These are phyloP conservation scores for Scedosporium aurantiacum DNA, from an alignment of 2,329 filamentous ascomycete species.

Conservation along the genomic window DNA sequence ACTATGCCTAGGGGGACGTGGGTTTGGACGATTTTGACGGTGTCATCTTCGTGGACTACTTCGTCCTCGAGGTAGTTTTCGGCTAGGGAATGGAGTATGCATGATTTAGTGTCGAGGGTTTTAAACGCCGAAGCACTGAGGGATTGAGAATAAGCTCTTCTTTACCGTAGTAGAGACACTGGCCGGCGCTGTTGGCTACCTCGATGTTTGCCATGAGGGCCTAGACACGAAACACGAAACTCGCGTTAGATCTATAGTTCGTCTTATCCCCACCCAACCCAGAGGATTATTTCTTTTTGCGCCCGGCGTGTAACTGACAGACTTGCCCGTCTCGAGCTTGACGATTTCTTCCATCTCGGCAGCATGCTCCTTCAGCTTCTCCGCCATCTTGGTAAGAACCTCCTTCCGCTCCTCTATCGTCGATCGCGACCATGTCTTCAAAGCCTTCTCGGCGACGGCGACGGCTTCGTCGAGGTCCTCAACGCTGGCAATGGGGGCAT, in stretches of 20 bases:
- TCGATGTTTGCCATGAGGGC: neutral
- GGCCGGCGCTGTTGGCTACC: neutral
- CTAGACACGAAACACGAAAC: neutral
- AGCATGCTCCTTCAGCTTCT: slow-evolving; percentile 26
- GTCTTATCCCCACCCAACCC: neutral
- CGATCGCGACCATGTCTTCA: slow-evolving; percentile 18
- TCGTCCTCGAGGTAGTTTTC: slow-evolving; percentile 10
- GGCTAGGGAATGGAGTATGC: neutral
- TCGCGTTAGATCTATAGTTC: neutral
- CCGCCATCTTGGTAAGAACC: slow-evolving; percentile 18
- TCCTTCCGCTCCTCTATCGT: slow-evolving; percentile 18
- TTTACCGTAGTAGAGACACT: slow-evolving; percentile 1
- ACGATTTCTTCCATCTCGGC: slow-evolving; percentile 7
- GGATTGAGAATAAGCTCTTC: neutral
- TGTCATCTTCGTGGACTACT: slow-evolving; percentile 15
- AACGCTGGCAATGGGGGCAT: slow-evolving; percentile 17
- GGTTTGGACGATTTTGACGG: slow-evolving; percentile 19
- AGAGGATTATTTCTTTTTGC: neutral
- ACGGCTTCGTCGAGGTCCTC: slow-evolving; percentile 21
- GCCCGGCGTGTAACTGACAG: slow-evolving; percentile 8
- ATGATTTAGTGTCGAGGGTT: no score
- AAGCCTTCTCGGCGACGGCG: slow-evolving; percentile 16
- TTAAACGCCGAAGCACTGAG: no score
- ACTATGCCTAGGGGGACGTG: slow-evolving; percentile 30
- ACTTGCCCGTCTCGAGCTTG: slow-evolving; percentile 14